A percentile compares a stretch with the other conserved stretches of the same genome.
phyloP scores from a whole-genome alignment of 768 basidiomycete genomes.

The Mycena kentingensis region DNA sequence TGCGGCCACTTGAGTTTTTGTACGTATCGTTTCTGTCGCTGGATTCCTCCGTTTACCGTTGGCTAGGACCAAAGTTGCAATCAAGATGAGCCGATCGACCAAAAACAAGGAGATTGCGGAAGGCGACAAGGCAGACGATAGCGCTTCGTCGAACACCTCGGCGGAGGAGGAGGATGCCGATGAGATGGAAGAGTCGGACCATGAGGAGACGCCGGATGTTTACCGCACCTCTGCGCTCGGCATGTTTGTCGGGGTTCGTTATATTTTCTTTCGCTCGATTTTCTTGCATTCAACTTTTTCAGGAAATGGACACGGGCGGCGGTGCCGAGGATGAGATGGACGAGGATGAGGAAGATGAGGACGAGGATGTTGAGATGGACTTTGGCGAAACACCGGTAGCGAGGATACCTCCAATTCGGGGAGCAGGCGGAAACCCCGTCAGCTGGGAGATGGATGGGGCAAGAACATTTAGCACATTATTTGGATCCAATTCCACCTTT shows the following conservation, averaged over 20 bases:
- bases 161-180: slow-evolving; percentile 65
- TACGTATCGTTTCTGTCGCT: slow-evolving; percentile 32
- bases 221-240: slow-evolving; percentile 97
- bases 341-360: slow-evolving; percentile 78
- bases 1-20: slow-evolving; percentile 90
- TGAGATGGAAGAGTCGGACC: slow-evolving; percentile 51
- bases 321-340: slow-evolving; percentile 85
- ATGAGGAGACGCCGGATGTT: slow-evolving; percentile 88
- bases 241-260: slow-evolving; percentile 87
- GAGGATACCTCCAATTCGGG: slow-evolving; percentile 77
- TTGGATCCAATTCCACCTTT: too few relatives aligned
- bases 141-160: slow-evolving; percentile 50
- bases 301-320: slow-evolving; percentile 84
- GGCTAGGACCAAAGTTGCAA: slow-evolving; percentile 88
- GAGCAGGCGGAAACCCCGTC: slow-evolving; percentile 64
- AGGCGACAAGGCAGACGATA: slow-evolving; percentile 50
- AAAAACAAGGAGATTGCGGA: slow-evolving; percentile 61
- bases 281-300: background rate
- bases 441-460: slow-evolving; percentile 65
- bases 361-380: slow-evolving; percentile 86
- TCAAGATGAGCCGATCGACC: slow-evolving; percentile 90
- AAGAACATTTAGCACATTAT: slow-evolving; percentile 69
- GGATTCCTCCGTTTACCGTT: slow-evolving; percentile 18
- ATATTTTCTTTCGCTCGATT: background rate
- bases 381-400: slow-evolving; percentile 79